Conservation (phyloP, 257 asterid genomes). For the Solanum okadae region DNA sequence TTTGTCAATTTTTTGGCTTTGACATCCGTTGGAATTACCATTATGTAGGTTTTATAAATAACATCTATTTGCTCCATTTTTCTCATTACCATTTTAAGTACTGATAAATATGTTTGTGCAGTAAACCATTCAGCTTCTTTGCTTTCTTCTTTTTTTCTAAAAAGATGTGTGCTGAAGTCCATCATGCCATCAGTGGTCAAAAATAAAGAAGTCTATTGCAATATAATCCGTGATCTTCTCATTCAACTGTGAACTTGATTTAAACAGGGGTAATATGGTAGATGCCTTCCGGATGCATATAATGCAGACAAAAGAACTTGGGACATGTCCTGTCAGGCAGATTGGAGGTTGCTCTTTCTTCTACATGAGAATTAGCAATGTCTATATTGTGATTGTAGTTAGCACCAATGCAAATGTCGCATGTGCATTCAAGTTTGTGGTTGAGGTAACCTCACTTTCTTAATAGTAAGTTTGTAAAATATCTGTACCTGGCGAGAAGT, state of each 20-base stretch:
- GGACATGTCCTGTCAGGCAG: conserved; percentile 98
- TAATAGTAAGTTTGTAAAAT: not conserved
- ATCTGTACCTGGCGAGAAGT: not conserved
- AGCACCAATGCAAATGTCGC: conserved; percentile 99
- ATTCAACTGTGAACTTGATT: not conserved
- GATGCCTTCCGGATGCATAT: conserved; percentile 97
- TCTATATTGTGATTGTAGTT: conserved; percentile 94
- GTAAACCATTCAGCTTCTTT: not conserved
- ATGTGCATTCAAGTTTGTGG: conserved; percentile 96
- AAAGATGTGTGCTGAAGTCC: not conserved
- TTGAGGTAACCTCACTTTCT: conserved; percentile 58
- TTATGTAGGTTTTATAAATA: not conserved
- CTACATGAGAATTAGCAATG: conserved; percentile 97
- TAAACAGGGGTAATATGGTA: conserved; percentile 92
- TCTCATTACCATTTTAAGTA: not conserved
- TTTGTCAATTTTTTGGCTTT: not conserved
- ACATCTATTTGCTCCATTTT: not conserved
- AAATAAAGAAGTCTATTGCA: not conserved
- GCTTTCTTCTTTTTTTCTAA: not conserved
- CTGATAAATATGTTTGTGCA: not conserved
- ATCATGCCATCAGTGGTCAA: not conserved
- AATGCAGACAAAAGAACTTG: conserved; percentile 99
- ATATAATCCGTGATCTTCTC: not conserved
- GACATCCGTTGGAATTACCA: not conserved
- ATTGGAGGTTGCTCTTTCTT: conserved; percentile 99